Base-by-base conservation (phyloP, 2,329 filamentous ascomycete genomes). In the Xylariaceae sp. region DNA sequence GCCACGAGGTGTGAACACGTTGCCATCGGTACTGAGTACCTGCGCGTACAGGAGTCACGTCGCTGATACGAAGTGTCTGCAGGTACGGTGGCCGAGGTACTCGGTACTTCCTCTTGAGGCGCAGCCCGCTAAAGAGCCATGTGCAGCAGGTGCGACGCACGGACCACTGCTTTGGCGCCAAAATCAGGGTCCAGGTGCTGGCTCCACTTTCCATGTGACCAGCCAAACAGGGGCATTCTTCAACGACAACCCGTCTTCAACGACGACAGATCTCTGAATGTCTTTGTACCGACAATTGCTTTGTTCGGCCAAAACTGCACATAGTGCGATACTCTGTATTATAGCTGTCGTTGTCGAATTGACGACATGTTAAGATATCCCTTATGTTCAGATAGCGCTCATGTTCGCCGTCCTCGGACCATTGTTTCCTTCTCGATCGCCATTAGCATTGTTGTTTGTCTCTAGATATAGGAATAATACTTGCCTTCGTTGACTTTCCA, bases 211-310 rank as follows among this genome's bases (percentile, higher is more conserved):
- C 15, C 10, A 45, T 57, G 51, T 55, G 34, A 39, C 45, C 51
- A 15, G 42, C 37, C 50, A 53, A 50, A 53, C 57, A 54, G 42
- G 2, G 34, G 48, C 61, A 62, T 53, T 56, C 57, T 59, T 57
- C 7, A 30, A 54, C 37, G 53, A 53, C 53, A 47, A 59, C 51
- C 45, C 10, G 47, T 47, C 57, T 58, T 53, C 23, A 10, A 13
- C 37, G 23, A 30, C 23, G 1, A 1, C 23, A 30, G 1, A 1
- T 30, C n/a, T 48, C 18, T n/a, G 9, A n/a, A 7, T 50, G 17
- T 8, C 11, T 49, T 56, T 49, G 17, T n/a, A 5, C 17, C 17
- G n/a, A 54, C 13, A 48, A 52, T 48, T 6, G 7, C 30, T 17
- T 42, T 18, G 23, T 52, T 44, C 13, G 34, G 52, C 51, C 51